Evolutionary conservation across 2,329 filamentous ascomycete species (phyloP).

Genomic region (Colletotrichum lindemuthianum): DNA sequence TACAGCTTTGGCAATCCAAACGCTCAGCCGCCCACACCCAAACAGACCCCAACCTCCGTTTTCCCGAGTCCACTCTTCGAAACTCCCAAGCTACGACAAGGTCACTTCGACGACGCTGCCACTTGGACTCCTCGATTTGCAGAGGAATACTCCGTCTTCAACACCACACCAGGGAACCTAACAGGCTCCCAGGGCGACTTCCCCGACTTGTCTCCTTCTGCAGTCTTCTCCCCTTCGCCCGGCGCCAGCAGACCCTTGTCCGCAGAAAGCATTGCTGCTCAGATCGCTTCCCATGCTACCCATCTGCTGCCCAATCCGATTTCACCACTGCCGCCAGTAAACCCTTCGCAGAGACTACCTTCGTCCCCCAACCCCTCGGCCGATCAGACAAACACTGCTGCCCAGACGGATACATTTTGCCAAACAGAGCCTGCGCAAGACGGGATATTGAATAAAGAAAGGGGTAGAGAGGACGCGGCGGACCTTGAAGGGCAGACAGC

Average conservation of each 20-base stretch:
- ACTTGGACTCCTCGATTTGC: conserved; percentile 71
- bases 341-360: conserved; percentile 65
- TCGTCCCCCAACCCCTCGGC: conserved; percentile 64
- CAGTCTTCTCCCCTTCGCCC: conserved; percentile 47
- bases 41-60: conserved; percentile 64
- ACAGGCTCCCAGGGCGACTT: conserved; percentile 57
- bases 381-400: conserved; percentile 43
- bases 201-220: conserved; percentile 52
- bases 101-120: conserved; percentile 58
- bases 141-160: conserved; percentile 73
- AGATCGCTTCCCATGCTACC: conserved; percentile 70
- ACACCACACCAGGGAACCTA: conserved; percentile 69
- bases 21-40: conserved; percentile 68
- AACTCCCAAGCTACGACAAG: conserved; percentile 62
- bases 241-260: conserved; percentile 63
- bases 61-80: conserved; percentile 67
- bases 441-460: conserved; percentile 56
- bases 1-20: conserved; percentile 71
- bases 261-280: conserved; percentile 57
- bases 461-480: conserved; percentile 52
- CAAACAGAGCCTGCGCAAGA: conserved; percentile 38
- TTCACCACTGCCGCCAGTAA: conserved; percentile 67
- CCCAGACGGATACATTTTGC: conserved; percentile 42
- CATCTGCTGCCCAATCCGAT: conserved; percentile 65
- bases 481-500: conserved; percentile 60